phyloP scores from a whole-genome alignment of 768 basidiomycete species.

The Mycena galericulata region DNA sequence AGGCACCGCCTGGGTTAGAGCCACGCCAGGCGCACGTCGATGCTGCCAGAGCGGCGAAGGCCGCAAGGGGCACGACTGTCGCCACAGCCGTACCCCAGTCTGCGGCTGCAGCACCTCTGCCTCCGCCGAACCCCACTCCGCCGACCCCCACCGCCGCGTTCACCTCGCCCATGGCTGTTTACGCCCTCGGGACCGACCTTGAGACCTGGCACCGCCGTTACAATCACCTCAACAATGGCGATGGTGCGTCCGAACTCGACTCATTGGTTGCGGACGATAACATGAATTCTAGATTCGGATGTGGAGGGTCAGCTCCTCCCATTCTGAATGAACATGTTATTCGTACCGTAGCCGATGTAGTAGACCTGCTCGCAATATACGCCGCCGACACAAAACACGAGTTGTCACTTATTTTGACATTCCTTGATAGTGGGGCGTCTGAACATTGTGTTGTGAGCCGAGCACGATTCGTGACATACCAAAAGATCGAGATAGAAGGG shows the following conservation, averaged over 20 bases:
- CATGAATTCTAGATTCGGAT: neutral
- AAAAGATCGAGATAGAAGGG: neutral
- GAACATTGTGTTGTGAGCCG: neutral
- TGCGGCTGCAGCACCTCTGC: neutral
- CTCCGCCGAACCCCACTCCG: neutral
- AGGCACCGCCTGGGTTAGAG: neutral
- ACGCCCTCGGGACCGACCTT: neutral
- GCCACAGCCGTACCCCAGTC: neutral
- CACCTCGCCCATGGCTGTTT: neutral
- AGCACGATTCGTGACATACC: neutral
- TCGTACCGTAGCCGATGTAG: conserved; percentile 12
- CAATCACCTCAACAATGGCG: neutral
- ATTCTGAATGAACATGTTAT: neutral
- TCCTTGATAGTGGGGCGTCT: neutral
- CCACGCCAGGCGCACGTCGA: neutral
- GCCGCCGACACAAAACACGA: neutral
- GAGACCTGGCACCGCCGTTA: too few species aligned
- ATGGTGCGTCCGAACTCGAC: neutral
- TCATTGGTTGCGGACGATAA: neutral
- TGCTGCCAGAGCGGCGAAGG: neutral
- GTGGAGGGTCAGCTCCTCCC: neutral
- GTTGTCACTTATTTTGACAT: neutral
- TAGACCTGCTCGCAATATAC: neutral
- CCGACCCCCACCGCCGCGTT: neutral
- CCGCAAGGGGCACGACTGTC: neutral